phyloP scores from a whole-genome alignment of 768 basidiomycete genomes.

The Rhodotorula paludigena region DNA sequence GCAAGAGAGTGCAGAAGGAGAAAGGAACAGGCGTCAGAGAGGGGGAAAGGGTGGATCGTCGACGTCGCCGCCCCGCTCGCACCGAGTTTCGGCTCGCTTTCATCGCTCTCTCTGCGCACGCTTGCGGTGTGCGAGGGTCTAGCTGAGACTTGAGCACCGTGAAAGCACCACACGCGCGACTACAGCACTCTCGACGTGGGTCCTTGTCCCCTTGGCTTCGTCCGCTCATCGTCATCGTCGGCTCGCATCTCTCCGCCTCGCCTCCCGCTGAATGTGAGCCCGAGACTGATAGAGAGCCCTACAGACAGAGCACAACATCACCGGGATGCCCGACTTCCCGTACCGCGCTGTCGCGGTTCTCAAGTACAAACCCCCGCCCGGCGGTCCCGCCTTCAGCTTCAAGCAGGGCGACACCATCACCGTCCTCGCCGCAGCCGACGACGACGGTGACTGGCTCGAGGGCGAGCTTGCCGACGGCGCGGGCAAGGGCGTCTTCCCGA shows the following conservation, averaged over 20 bases:
- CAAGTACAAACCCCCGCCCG: slow-evolving; percentile 36
- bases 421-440: slow-evolving; percentile 29
- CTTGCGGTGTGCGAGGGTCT: too few relatives aligned
- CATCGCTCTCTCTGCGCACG: too few relatives aligned
- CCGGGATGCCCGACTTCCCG: slow-evolving; percentile 17
- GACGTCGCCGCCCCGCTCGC: too few relatives aligned
- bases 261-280: background rate
- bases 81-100: too few relatives aligned
- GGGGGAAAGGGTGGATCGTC: too few relatives aligned
- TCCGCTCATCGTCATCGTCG: background rate
- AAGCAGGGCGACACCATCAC: slow-evolving; percentile 24
- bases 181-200: background rate
- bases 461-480: slow-evolving; percentile 12
- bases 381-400: slow-evolving; percentile 10
- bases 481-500: slow-evolving; percentile 31
- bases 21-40: too few relatives aligned
- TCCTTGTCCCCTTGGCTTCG: background rate
- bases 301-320: background rate
- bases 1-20: too few relatives aligned
- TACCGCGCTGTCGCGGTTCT: slow-evolving; percentile 21
- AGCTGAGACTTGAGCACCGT: too few relatives aligned
- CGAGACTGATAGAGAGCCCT: too few relatives aligned
- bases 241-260: background rate
- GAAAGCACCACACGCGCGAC: background rate
- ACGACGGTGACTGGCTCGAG: slow-evolving; percentile 38